Conservation (phyloP, 2,329 filamentous ascomycete species). For the Colletotrichum spaethianum region DNA sequence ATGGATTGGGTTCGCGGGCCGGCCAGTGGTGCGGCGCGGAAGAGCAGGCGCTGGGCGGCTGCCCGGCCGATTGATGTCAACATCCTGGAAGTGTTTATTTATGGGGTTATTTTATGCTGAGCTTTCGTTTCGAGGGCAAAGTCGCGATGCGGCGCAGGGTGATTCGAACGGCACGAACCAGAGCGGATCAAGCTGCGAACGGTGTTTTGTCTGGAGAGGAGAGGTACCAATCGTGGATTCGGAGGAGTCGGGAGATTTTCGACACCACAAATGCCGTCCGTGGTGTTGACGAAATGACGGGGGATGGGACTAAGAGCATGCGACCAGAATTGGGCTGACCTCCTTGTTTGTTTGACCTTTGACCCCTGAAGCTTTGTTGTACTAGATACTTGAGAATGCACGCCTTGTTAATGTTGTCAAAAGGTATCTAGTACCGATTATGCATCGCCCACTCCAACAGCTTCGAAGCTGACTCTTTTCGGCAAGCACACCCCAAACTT, state of each 20-base stretch:
- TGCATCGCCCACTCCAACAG: background rate
- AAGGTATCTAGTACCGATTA: background rate
- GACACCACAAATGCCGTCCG: conserved; percentile 25
- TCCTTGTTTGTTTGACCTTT: conserved; percentile 37
- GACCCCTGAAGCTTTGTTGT: conserved; percentile 25
- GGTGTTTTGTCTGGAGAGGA: background rate
- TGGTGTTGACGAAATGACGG: conserved; percentile 35
- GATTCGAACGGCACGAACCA: background rate
- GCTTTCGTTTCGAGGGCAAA: conserved; percentile 12
- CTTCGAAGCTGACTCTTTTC: conserved; percentile 35
- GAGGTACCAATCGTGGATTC: conserved; percentile 11
- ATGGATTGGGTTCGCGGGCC: conserved; percentile 42
- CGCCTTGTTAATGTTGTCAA: fast-evolving
- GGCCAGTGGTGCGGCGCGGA: conserved; percentile 43
- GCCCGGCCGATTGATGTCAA: conserved; percentile 58
- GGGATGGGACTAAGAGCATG: conserved; percentile 22
- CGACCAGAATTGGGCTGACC: conserved; percentile 29
- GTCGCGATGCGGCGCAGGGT: background rate
- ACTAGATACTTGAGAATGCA: background rate
- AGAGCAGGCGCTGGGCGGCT: conserved; percentile 53
- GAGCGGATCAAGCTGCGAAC: conserved; percentile 13
- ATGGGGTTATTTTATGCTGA: background rate
- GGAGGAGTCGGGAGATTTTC: conserved; percentile 5
- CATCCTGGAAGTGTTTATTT: conserved; percentile 51
- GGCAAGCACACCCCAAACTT: conserved; percentile 26